Conservation (phyloP, 2,329 filamentous ascomycete species). For the Dothistroma septosporum region DNA sequence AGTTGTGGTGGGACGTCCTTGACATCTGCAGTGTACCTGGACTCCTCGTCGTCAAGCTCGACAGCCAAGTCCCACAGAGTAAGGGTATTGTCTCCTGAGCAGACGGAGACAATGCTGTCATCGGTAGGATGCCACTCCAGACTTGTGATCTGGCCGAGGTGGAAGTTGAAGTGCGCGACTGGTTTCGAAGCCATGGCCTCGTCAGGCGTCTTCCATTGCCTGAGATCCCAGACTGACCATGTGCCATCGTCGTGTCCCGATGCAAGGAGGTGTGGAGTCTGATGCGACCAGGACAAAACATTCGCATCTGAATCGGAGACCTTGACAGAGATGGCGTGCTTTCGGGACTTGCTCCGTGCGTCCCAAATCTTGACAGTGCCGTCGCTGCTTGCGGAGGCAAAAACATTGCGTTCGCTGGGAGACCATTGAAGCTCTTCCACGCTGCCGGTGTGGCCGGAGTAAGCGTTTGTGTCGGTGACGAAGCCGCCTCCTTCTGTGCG, state of each 20-base stretch:
- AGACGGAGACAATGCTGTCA: constrained; percentile 90
- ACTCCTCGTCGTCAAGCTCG: constrained; percentile 95
- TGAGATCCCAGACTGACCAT: constrained; percentile 94
- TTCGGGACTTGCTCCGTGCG: constrained; percentile 80
- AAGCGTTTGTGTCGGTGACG: constrained; percentile 78
- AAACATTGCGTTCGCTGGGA: constrained; percentile 86
- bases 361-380: constrained; percentile 97
- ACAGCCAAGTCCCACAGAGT: constrained; percentile 96
- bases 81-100: constrained; percentile 86
- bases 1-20: constrained; percentile 91
- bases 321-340: constrained; percentile 80
- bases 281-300: constrained; percentile 89
- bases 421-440: constrained; percentile 98
- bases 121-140: constrained; percentile 98
- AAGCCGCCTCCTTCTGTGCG: constrained; percentile 83
- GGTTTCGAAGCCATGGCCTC: constrained; percentile 59
- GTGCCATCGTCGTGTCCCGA: constrained; percentile 89
- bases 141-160: constrained; percentile 93
- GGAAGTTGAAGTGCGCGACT: constrained; percentile 90
- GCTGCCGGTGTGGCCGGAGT: constrained; percentile 76
- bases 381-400: constrained; percentile 89
- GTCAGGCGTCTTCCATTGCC: constrained; percentile 73
- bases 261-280: constrained; percentile 84
- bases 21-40: constrained; percentile 78
- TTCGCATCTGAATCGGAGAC: constrained; percentile 86